Conservation (phyloP, 345 rosid genomes). For the Populus tremula region DNA sequence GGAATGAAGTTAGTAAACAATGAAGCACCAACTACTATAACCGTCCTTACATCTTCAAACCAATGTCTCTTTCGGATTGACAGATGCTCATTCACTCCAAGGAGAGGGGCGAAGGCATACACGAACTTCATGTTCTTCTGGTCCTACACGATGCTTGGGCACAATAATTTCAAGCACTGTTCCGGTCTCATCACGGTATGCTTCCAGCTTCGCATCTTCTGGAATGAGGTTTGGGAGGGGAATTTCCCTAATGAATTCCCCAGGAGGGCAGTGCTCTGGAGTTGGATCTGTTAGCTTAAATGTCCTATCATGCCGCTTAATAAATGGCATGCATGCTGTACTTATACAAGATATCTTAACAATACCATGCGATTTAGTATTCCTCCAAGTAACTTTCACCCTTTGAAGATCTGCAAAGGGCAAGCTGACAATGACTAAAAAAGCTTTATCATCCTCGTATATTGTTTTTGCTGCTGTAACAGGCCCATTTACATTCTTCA, state of each 20-base stretch:
- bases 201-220: slow-evolving; percentile 83
- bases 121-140: slow-evolving; percentile 90
- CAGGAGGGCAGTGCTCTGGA: slow-evolving; percentile 93
- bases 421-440: slow-evolving; percentile 64
- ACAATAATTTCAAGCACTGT: slow-evolving; percentile 71
- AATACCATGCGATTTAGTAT: slow-evolving; percentile 63
- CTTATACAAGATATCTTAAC: slow-evolving; percentile 80
- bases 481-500: slow-evolving; percentile 77
- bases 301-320: slow-evolving; percentile 73
- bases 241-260: slow-evolving; percentile 75
- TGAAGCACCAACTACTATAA: slow-evolving; percentile 34
- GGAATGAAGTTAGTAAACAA: slow-evolving; percentile 40
- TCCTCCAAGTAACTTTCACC: slow-evolving; percentile 90
- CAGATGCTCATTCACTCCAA: slow-evolving; percentile 43
- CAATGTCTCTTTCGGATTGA: slow-evolving; percentile 32
- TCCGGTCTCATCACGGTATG: slow-evolving; percentile 68
- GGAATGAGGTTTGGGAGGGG: slow-evolving; percentile 76
- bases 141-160: slow-evolving; percentile 74
- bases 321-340: slow-evolving; percentile 68
- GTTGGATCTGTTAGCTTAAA: slow-evolving; percentile 87
- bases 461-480: slow-evolving; percentile 80
- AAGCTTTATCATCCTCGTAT: slow-evolving; percentile 76
- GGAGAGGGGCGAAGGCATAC: slow-evolving; percentile 68
- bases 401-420: slow-evolving; percentile 76
- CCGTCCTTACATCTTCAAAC: slow-evolving; percentile 27